phyloP scores from a whole-genome alignment of 345 rosid genomes.

The Viola odorata region DNA sequence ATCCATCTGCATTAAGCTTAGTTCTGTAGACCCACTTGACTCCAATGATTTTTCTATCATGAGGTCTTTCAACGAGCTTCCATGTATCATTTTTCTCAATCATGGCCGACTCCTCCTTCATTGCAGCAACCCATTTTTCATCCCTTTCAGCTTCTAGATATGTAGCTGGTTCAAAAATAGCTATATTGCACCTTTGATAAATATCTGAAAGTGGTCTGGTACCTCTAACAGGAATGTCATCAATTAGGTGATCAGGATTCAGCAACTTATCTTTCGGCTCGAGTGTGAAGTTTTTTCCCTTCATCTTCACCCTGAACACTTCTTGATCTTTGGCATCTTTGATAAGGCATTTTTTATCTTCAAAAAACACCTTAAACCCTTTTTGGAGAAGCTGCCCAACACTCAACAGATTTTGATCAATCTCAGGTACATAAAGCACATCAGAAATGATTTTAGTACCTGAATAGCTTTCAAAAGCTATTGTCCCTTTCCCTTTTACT shows the following conservation, averaged over 20 bases:
- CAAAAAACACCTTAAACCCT: background rate
- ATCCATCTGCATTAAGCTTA: background rate
- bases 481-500: background rate
- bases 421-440: background rate
- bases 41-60: background rate
- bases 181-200: no score
- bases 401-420: background rate
- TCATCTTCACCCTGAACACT: background rate
- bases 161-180: background rate
- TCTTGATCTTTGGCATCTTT: background rate
- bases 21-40: constrained; percentile 2
- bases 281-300: background rate
- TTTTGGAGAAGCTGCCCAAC: background rate
- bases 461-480: background rate
- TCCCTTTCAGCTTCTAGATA: background rate
- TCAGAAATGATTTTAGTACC: background rate
- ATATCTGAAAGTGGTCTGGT: no score
- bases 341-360: background rate
- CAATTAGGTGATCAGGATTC: no score
- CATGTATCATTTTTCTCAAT: background rate
- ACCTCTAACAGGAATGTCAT: no score
- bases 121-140: background rate
- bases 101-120: background rate
- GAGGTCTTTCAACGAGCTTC: background rate
- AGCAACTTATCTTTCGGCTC: background rate